Percentiles rank a stretch among this genome's conserved stretches.
These are phyloP conservation scores for Xylaria sp. DNA, from an alignment of 2,329 filamentous ascomycete species.

Conservation along the genomic window DNA sequence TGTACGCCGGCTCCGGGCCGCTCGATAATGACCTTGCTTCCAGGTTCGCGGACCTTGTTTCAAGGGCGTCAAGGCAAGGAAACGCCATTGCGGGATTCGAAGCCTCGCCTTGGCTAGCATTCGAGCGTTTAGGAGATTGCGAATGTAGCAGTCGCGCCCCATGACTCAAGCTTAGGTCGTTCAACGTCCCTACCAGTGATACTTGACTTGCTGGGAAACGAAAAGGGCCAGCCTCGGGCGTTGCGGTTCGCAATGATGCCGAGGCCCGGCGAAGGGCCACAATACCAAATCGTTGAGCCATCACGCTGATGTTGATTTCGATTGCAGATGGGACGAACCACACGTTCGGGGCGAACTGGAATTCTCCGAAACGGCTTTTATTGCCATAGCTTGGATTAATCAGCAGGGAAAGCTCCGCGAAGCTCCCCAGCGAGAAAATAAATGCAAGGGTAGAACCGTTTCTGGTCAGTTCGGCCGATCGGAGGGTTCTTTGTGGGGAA, in stretches of 20 bases:
- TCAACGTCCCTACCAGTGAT: conserved; percentile 17
- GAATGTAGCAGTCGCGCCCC: conserved; percentile 43
- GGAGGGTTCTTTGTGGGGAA: conserved; percentile 14
- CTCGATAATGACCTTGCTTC: conserved; percentile 72
- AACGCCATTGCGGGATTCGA: conserved; percentile 90
- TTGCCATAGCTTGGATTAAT: conserved; percentile 40
- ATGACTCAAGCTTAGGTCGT: conserved; percentile 26
- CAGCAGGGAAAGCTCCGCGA: conserved; percentile 35
- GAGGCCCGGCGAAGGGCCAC: conserved; percentile 44
- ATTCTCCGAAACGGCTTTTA: conserved; percentile 25
- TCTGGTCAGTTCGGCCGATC: conserved; percentile 11
- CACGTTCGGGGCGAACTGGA: conserved; percentile 31
- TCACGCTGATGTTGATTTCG: conserved; percentile 39
- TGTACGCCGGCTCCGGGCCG: conserved; percentile 94
- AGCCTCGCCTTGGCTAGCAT: conserved; percentile 52
- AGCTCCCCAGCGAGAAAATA: conserved; percentile 26
- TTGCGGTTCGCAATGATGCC: conserved; percentile 33
- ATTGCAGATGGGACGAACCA: conserved; percentile 9
- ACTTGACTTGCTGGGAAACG: conserved; percentile 30
- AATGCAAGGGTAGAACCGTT: conserved; percentile 15
- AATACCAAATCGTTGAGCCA: conserved; percentile 38
- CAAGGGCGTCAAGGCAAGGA: conserved; percentile 87
- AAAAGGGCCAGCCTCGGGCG: conserved; percentile 18
- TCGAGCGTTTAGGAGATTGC: conserved; percentile 41
- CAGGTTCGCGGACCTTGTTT: conserved; percentile 79